These are phyloP conservation scores for Beverwykella pulmonaria DNA, from an alignment of 495 filamentous ascomycete species.

Conservation along the genomic window DNA sequence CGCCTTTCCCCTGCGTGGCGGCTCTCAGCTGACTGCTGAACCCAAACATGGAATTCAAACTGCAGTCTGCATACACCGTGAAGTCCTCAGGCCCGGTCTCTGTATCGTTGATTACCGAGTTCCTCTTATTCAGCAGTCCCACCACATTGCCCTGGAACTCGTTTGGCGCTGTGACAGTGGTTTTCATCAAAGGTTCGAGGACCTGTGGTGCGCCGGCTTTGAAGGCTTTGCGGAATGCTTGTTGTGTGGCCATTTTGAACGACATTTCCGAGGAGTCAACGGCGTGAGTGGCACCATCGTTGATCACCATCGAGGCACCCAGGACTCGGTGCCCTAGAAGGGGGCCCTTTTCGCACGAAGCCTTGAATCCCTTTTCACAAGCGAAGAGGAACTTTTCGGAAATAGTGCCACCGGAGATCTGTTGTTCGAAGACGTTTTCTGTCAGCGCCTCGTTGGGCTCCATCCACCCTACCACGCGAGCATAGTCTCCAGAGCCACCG, in stretches of 20 bases:
- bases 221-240: constrained; percentile 97
- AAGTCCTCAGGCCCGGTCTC: constrained; percentile 96
- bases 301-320: constrained; percentile 86
- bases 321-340: constrained; percentile 93
- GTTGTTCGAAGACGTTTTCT: constrained; percentile 81
- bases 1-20: constrained; percentile 96
- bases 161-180: constrained; percentile 87
- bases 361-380: constrained; percentile 93
- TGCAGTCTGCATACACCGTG: constrained; percentile 90
- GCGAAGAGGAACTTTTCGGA: constrained; percentile 95
- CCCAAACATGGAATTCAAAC: constrained; percentile 95
- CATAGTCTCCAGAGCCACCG: constrained; percentile 94
- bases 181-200: constrained; percentile 98
- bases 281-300: constrained; percentile 96
- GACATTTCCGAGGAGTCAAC: constrained; percentile 98
- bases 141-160: constrained; percentile 99
- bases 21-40: constrained; percentile 88
- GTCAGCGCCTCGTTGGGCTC: constrained; percentile 76
- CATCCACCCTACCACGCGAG: constrained; percentile 89
- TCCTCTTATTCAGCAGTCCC: constrained; percentile 93
- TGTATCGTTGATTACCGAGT: constrained; percentile 91
- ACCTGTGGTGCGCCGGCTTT: constrained; percentile 72
- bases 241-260: constrained; percentile 95
- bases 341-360: constrained; percentile 83
- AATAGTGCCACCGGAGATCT: constrained; percentile 86